phyloP scores from a whole-genome alignment of 768 basidiomycete species.

The Boletus sp. region DNA sequence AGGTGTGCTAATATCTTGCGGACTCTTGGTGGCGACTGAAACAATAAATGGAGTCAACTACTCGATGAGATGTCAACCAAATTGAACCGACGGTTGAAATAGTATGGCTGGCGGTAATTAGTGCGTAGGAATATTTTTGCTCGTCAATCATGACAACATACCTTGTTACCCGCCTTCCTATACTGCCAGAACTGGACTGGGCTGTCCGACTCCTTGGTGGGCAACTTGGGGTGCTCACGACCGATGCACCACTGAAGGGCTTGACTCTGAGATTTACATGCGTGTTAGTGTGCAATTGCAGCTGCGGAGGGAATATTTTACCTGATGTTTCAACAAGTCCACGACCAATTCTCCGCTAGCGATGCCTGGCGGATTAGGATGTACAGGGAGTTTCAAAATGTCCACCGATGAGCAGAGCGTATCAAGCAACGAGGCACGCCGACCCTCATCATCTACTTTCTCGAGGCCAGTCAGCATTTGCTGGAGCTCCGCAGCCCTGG shows the following conservation, averaged over 20 bases:
- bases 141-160: conserved; percentile 24
- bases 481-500: conserved; percentile 65
- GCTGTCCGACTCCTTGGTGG: conserved; percentile 60
- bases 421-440: conserved; percentile 70
- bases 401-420: conserved; percentile 67
- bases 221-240: conserved; percentile 75
- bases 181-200: conserved; percentile 92
- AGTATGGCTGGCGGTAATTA: conserved; percentile 46
- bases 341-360: conserved; percentile 64
- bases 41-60: not conserved
- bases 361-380: conserved; percentile 71
- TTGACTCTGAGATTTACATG: conserved; percentile 54
- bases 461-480: conserved; percentile 66
- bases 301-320: conserved; percentile 19
- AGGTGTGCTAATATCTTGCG: conserved; percentile 49
- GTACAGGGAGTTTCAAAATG: conserved; percentile 65
- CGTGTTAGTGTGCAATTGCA: not conserved
- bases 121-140: not conserved
- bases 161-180: conserved; percentile 54
- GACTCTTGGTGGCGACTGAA: conserved; percentile 78
- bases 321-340: conserved; percentile 83
- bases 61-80: not conserved
- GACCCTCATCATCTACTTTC: conserved; percentile 74
- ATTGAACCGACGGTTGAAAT: conserved; percentile 58
- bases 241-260: conserved; percentile 84